Evolutionary conservation across 2,329 filamentous ascomycete species (phyloP).

Genomic region (Grosmannia serpens): DNA sequence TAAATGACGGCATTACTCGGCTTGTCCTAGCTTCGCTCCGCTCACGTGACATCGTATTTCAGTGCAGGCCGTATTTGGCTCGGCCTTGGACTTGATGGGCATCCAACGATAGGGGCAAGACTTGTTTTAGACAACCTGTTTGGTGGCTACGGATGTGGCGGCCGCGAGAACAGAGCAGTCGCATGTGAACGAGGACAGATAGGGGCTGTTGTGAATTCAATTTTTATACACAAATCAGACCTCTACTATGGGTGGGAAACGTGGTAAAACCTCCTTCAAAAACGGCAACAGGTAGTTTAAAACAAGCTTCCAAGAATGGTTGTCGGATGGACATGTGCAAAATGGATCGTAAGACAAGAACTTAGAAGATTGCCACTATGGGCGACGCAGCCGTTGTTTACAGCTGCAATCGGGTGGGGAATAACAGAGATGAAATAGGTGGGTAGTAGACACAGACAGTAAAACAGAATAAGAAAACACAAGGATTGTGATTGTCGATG

Average conservation of each 20-base stretch:
- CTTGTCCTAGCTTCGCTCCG: neutral
- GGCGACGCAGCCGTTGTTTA: neutral
- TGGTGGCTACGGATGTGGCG: too few relatives aligned
- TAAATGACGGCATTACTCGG: neutral
- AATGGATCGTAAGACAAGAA: conserved; percentile 2
- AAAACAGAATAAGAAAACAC: neutral
- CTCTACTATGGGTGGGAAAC: neutral
- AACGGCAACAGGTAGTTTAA: neutral
- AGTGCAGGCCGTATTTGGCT: neutral
- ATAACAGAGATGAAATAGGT: neutral
- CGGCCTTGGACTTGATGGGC: too few relatives aligned
- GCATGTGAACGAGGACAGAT: neutral
- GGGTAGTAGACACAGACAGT: neutral
- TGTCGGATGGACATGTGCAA: neutral
- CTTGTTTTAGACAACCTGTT: too few relatives aligned
- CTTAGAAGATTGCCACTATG: neutral
- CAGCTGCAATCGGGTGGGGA: neutral
- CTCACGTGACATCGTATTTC: neutral
- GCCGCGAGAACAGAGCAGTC: neutral
- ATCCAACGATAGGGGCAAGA: too few relatives aligned
- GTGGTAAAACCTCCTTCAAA: neutral
- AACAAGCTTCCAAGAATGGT: neutral
- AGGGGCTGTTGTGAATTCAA: neutral
- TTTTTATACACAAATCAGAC: neutral
- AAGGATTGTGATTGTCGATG: neutral